Conservation (phyloP, 1,139 yeast genomes). For the Suhomyces ambrosiae region DNA sequence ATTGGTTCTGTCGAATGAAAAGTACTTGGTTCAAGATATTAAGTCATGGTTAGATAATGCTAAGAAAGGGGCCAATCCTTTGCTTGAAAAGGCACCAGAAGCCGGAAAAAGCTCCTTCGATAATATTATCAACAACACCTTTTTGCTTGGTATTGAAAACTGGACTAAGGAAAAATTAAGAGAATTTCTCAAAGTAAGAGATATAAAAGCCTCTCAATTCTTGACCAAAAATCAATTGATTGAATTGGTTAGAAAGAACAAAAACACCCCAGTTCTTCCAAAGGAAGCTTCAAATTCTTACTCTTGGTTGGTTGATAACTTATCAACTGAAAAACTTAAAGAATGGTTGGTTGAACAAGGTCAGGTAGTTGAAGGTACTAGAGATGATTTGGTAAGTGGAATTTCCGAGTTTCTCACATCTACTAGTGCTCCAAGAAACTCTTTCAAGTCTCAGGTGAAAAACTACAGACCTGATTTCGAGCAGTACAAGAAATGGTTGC, state of each 20-base stretch:
- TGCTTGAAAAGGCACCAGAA: conserved; percentile 27
- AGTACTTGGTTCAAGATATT: conserved; percentile 47
- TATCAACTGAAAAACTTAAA: conserved; percentile 25
- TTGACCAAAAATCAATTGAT: conserved; percentile 50
- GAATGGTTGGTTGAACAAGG: conserved; percentile 30
- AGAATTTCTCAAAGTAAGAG: conserved; percentile 55
- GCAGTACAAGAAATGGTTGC: conserved; percentile 20
- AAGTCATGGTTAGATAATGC: conserved; percentile 36
- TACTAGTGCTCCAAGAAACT: conserved; percentile 3
- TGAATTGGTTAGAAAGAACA: conserved; percentile 48
- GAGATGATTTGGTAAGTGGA: conserved; percentile 24
- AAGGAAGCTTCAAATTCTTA: conserved; percentile 21
- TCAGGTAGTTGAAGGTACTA: conserved; percentile 25
- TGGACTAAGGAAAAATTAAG: conserved; percentile 54
- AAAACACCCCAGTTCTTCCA: conserved; percentile 40
- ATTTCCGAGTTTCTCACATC: conserved; percentile 4
- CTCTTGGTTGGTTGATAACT: conserved; percentile 24
- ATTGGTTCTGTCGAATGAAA: conserved; percentile 21
- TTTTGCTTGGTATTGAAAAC: conserved; percentile 44
- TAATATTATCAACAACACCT: conserved; percentile 46
- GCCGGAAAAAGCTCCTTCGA: conserved; percentile 22
- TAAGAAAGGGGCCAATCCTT: conserved; percentile 26
- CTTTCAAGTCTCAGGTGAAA: conserved; percentile 19
- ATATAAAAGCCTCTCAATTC: conserved; percentile 46
- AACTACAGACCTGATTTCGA: conserved; percentile 24